These are phyloP conservation scores for Monilinia aucupariae DNA, from an alignment of 2,329 filamentous ascomycete genomes.

Conservation along the genomic window DNA sequence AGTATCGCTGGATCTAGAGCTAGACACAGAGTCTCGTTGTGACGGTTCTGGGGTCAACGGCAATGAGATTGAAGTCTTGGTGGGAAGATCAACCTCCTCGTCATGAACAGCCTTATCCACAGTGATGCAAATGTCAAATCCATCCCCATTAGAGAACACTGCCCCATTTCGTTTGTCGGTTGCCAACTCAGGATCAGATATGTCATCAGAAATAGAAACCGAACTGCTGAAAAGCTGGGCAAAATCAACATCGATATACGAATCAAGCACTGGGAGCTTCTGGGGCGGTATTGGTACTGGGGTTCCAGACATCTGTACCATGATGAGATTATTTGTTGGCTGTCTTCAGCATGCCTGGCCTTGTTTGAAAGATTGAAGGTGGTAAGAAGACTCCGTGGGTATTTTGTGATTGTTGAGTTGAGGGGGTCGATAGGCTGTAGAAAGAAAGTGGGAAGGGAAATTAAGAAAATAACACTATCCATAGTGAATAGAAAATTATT, in stretches of 20 bases:
- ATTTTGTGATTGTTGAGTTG: neutral
- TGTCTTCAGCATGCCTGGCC: neutral
- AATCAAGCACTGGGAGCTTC: conserved; percentile 7
- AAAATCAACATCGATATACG: conserved; percentile 12
- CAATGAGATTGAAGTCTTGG: neutral
- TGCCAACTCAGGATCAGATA: neutral
- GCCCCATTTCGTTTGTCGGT: neutral
- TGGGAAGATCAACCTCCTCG: neutral
- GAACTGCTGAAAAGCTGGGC: conserved; percentile 3
- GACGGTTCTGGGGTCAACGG: neutral
- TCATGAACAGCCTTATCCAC: neutral
- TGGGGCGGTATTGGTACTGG: neutral
- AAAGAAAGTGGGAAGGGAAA: neutral
- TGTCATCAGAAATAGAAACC: neutral
- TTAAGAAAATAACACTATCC: neutral
- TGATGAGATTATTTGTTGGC: neutral
- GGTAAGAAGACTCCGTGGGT: neutral
- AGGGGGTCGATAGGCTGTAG: too few species aligned
- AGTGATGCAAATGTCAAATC: neutral
- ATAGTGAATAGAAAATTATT: neutral
- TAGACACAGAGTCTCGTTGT: neutral
- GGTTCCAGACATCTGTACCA: neutral
- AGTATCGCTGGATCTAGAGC: neutral
- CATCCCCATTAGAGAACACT: too few species aligned
- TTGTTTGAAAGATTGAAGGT: neutral